A percentile compares a stretch with the other conserved stretches of the same genome.
Evolutionary conservation across 257 asterid genomes (phyloP).

Genomic region (Echites panduratus): DNA sequence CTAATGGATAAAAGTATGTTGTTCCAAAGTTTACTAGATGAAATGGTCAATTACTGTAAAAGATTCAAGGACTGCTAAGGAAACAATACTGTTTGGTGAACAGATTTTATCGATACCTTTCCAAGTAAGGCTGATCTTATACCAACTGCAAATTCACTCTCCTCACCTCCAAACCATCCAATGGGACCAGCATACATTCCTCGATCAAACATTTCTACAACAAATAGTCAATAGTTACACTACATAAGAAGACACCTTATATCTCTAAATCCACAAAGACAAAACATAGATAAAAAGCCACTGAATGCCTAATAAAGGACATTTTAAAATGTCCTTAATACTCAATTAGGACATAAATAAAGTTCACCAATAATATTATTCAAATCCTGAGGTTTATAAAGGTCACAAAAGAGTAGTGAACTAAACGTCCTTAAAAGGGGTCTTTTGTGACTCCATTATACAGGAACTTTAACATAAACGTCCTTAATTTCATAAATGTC

Average conservation of each 20-base stretch:
- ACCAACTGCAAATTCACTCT: constrained; percentile 98
- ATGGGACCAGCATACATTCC: constrained; percentile 99
- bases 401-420: too few relatives aligned
- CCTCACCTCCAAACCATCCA: constrained; percentile 96
- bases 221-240: background rate
- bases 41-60: background rate
- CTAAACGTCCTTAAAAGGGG: too few relatives aligned
- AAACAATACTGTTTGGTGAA: background rate
- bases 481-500: too few relatives aligned
- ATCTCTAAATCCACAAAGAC: background rate
- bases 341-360: too few relatives aligned
- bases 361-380: too few relatives aligned
- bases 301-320: too few relatives aligned
- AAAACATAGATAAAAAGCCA: background rate
- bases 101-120: constrained; percentile 42
- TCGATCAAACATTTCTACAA: constrained; percentile 88
- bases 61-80: background rate
- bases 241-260: background rate
- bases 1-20: constrained; percentile 22
- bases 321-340: too few relatives aligned
- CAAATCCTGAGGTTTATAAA: too few relatives aligned
- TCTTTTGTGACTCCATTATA: too few relatives aligned
- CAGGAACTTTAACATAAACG: too few relatives aligned
- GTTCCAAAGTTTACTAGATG: too few relatives aligned
- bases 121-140: constrained; percentile 92